phyloP scores from a whole-genome alignment of 306 rosid genomes.

The Quercus mongolica region DNA sequence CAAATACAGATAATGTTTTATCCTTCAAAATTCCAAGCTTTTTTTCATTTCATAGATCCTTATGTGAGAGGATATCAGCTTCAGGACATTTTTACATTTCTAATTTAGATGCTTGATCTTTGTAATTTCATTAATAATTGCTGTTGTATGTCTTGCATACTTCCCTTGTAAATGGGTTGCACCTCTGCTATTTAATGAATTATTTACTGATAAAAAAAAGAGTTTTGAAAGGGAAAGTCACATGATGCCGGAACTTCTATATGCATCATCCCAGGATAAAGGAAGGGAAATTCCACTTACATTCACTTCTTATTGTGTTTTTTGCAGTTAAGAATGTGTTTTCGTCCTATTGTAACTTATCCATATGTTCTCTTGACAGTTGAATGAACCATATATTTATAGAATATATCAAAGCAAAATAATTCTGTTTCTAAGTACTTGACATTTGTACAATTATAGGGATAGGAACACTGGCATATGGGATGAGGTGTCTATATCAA shows the following conservation, averaged over 20 bases:
- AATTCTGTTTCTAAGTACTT: slow-evolving; percentile 20
- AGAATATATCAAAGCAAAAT: slow-evolving; percentile 4
- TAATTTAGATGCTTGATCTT: too few species aligned
- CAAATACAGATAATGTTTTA: too few species aligned
- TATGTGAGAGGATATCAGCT: too few species aligned
- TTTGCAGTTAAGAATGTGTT: not conserved
- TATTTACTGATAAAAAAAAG: too few species aligned
- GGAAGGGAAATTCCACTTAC: not conserved
- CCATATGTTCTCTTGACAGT: not conserved
- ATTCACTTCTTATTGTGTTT: not conserved
- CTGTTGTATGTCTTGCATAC: too few species aligned
- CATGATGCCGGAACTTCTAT: not conserved
- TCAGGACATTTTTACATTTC: too few species aligned
- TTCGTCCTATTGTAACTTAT: not conserved
- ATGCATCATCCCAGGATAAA: not conserved
- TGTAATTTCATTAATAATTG: too few species aligned
- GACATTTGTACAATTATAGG: slow-evolving; percentile 41
- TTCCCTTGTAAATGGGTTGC: too few species aligned
- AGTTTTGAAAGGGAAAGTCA: too few species aligned
- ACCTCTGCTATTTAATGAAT: too few species aligned
- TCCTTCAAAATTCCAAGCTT: too few species aligned
- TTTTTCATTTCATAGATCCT: too few species aligned
- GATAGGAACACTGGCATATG: slow-evolving; percentile 97
- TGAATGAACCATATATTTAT: not conserved
- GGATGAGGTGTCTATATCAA: slow-evolving; percentile 85